Percentiles rank a stretch among this genome's conserved stretches.
Conservation (phyloP, 768 basidiomycete species). For the Hirschioporus abietinus region DNA sequence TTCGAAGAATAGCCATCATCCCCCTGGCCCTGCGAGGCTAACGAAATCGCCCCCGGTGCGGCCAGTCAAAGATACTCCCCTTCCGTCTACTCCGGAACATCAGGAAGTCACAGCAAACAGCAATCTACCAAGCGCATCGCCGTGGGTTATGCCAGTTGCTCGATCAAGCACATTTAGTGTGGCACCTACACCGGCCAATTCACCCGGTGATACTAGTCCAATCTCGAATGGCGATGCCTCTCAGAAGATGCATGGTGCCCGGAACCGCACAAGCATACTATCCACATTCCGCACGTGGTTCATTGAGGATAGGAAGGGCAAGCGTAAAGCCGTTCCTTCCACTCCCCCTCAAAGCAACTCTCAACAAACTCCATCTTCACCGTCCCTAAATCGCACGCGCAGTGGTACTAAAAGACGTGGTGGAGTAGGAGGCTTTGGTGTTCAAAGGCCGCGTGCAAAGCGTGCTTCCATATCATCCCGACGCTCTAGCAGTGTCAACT, state of each 20-base stretch:
- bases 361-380: conserved; percentile 18
- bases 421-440: conserved; percentile 34
- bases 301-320: conserved; percentile 85
- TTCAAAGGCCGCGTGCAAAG: conserved; percentile 48
- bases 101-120: conserved; percentile 26
- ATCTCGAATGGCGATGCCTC: conserved; percentile 33
- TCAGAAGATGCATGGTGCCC: conserved; percentile 30
- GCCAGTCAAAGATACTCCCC: conserved; percentile 37
- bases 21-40: conserved; percentile 49
- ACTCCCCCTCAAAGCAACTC: conserved; percentile 9
- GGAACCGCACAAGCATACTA: conserved; percentile 75
- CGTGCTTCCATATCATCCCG: conserved; percentile 75
- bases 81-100: conserved; percentile 40
- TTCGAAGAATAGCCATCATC: conserved; percentile 33
- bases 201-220: conserved; percentile 47
- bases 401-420: conserved; percentile 45
- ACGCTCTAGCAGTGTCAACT: conserved; percentile 89
- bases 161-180: conserved; percentile 28
- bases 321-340: conserved; percentile 49
- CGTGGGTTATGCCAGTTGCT: conserved; percentile 62
- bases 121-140: conserved; percentile 47
- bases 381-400: conserved; percentile 24
- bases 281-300: conserved; percentile 90
- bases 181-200: conserved; percentile 44
- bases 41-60: conserved; percentile 67